These are phyloP conservation scores for Monilinia fructicola DNA, from an alignment of 2,329 filamentous ascomycete genomes.

Conservation along the genomic window DNA sequence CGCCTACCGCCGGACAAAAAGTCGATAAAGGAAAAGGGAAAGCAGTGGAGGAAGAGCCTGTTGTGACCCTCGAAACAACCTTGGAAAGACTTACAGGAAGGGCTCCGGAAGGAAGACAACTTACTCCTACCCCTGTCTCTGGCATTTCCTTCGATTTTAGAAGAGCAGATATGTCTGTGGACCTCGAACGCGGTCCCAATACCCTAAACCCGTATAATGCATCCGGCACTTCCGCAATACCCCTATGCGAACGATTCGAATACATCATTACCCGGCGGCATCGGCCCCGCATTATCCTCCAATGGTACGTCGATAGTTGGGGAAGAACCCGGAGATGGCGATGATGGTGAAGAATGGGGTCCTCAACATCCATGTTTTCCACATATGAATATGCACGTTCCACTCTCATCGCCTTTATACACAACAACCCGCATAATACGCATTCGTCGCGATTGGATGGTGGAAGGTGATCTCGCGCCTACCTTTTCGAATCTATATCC, in stretches of 20 bases:
- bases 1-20: slow-evolving; percentile 21
- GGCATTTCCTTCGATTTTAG: slow-evolving; percentile 36
- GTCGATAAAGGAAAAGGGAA: slow-evolving; percentile 39
- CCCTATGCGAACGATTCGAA: slow-evolving; percentile 28
- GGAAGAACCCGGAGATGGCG: slow-evolving; percentile 47
- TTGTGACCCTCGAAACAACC: slow-evolving; percentile 17
- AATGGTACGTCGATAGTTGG: slow-evolving; percentile 39
- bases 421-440: slow-evolving; percentile 83
- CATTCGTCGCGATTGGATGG: slow-evolving; percentile 86
- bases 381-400: slow-evolving; percentile 88
- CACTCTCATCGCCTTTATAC: slow-evolving; percentile 71
- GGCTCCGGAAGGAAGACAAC: slow-evolving; percentile 21
- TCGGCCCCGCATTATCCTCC: slow-evolving; percentile 39
- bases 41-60: slow-evolving; percentile 28
- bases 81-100: slow-evolving; percentile 22
- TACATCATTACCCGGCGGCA: slow-evolving; percentile 34
- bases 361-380: slow-evolving; percentile 92
- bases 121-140: slow-evolving; percentile 22
- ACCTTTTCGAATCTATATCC: slow-evolving; percentile 95
- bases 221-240: slow-evolving; percentile 32
- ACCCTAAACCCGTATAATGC: slow-evolving; percentile 31
- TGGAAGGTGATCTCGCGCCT: slow-evolving; percentile 84
- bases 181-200: slow-evolving; percentile 39
- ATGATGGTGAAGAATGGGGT: slow-evolving; percentile 77
- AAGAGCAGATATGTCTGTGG: slow-evolving; percentile 35